A percentile compares a stretch with the other conserved stretches of the same genome.
These are phyloP conservation scores for Bjerkandera adusta DNA, from an alignment of 1,284 basidiomycete genomes.

Conservation along the genomic window DNA sequence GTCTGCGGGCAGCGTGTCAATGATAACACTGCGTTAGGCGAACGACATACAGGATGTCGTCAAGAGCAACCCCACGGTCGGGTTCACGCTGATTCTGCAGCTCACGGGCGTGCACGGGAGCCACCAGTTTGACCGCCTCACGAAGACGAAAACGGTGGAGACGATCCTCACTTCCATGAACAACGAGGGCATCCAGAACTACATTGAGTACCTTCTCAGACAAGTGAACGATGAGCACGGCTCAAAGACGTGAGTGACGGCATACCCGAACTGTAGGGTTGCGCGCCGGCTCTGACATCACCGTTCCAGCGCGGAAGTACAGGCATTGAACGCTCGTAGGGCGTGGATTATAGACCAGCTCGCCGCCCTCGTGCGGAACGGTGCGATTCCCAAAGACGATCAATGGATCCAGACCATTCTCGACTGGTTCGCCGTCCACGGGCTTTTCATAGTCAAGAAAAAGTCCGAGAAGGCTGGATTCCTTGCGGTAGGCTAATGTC, in stretches of 20 bases:
- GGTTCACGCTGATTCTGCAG: conserved; percentile 85
- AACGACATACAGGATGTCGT: conserved; percentile 77
- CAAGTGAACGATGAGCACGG: conserved; percentile 52
- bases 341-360: conserved; percentile 91
- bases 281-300: conserved; percentile 3
- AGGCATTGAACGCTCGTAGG: conserved; percentile 53
- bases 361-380: conserved; percentile 75
- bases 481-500: conserved; percentile 48
- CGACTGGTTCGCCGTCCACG: conserved; percentile 82
- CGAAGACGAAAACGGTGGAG: conserved; percentile 93
- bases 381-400: conserved; percentile 80
- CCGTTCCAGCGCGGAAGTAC: conserved; percentile 41
- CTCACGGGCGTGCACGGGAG: conserved; percentile 86
- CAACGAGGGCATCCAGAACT: conserved; percentile 72
- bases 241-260: not conserved
- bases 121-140: conserved; percentile 89
- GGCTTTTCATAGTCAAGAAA: conserved; percentile 78
- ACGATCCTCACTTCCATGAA: conserved; percentile 79
- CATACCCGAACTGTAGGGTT: not conserved
- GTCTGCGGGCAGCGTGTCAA: not conserved
- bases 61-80: conserved; percentile 74
- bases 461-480: conserved; percentile 68
- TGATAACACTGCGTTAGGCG: conserved; percentile 41
- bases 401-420: conserved; percentile 74
- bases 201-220: conserved; percentile 71